Evolutionary conservation across 768 basidiomycete genomes (phyloP), one percentile per base, ranked within the genome.

Genomic region (Inosperma sp.): DNA sequence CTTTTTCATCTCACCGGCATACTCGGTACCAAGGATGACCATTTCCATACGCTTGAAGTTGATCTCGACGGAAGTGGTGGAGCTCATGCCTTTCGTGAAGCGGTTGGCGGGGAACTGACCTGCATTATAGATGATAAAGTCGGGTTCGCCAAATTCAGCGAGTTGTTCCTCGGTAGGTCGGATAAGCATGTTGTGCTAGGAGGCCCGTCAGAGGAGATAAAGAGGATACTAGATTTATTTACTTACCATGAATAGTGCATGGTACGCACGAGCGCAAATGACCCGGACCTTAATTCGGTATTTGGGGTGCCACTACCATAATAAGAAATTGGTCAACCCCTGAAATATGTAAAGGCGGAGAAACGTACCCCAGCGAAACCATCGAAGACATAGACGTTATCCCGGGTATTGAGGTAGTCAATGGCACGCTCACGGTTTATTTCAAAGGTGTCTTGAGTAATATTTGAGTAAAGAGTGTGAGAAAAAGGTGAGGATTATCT

Each of bases 11-110:
- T 99, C 93, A 44, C 93, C 93, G 25, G 93, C 93, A 64, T 97
- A 97, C 67, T 97, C 93, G 22, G 93, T 95, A 49, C 90, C 95
- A 60, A 99, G 90, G 64, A 99, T 98, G 63, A 99, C 95, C 96
- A 99, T 99, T 72, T 99, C 96, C 93, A 93, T 96, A 33, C 96
- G 90, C 79, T 96, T 96, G 74, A 99, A 98, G 82, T 99, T 99
- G 78, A 99, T 92, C 74, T 97, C 95, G 43, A 99, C 95, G 3
- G 94, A 96, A 5, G 96, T 98, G 25, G 93, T 91, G 8, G 93
- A 96, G 55, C 92, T 95, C 96, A 98, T 98, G 71, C 96, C 96
- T 77, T 96, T 93, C 54, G 96, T 99, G 81, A 98, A 98, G 36
- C 96, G 88, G 70, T 99, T 99, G 60, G 96, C 96, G 12, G 96